Evolutionary conservation across 345 rosid species (phyloP).

Genomic region (Sonneratia caseolaris): DNA sequence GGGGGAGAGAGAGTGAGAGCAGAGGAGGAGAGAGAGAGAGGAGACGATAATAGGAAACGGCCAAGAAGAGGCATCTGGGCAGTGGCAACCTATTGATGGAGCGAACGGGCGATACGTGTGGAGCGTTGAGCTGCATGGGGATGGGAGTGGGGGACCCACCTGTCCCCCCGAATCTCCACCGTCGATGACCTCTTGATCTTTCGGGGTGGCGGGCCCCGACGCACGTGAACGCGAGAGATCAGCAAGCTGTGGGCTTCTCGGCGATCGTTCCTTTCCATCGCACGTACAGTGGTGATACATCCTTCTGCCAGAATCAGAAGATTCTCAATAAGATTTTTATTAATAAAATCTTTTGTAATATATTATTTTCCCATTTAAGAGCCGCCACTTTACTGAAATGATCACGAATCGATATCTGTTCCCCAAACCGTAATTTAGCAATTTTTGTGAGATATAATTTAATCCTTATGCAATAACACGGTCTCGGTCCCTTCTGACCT

Average conservation of each 20-base stretch:
- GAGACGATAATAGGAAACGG: not conserved
- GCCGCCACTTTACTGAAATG: too few relatives aligned
- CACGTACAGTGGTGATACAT: too few relatives aligned
- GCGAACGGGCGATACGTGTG: conserved; percentile 33
- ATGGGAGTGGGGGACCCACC: conserved; percentile 20
- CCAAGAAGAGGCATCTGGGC: not conserved
- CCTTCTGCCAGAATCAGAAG: too few relatives aligned
- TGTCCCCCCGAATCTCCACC: not conserved
- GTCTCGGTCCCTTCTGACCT: too few relatives aligned
- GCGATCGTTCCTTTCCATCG: not conserved
- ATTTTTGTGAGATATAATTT: too few relatives aligned
- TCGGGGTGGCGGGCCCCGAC: not conserved
- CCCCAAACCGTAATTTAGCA: too few relatives aligned
- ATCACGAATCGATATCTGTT: too few relatives aligned
- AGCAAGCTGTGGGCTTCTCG: conserved; percentile 4
- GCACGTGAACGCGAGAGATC: not conserved
- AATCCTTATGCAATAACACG: too few relatives aligned
- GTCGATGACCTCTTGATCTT: not conserved
- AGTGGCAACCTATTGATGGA: not conserved
- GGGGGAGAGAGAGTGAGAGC: not conserved
- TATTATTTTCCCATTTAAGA: too few relatives aligned
- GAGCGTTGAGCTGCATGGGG: conserved; percentile 29
- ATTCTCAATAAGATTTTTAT: too few relatives aligned
- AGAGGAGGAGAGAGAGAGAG: not conserved
- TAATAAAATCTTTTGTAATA: too few relatives aligned